Conservation (phyloP, 106 monocot species). For the Phalaenopsis equestris region DNA sequence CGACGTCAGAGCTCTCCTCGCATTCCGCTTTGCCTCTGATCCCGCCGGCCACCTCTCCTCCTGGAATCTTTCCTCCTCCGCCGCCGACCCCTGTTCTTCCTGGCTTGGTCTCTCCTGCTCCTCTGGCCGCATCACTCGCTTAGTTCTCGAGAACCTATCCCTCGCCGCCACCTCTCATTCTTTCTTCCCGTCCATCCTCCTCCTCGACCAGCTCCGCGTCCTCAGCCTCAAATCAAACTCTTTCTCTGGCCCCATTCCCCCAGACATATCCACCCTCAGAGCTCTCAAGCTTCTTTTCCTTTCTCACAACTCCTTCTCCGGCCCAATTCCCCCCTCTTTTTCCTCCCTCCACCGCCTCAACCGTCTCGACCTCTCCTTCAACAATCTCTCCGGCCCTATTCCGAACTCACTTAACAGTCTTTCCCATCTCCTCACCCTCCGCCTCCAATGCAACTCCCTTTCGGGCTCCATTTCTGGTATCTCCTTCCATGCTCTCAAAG, state of each 20-base stretch:
- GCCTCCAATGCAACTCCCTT: conserved; percentile 55
- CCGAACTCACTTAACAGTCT: conserved; percentile 27
- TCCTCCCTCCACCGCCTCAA: conserved; percentile 39
- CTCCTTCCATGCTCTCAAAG: conserved; percentile 42
- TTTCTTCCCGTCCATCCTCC: conserved; percentile 23
- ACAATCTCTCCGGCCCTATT: conserved; percentile 55
- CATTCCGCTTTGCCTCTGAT: conserved; percentile 29
- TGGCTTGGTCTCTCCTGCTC: conserved; percentile 70
- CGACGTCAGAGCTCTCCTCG: conserved; percentile 27
- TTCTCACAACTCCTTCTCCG: conserved; percentile 61
- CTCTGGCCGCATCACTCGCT: conserved; percentile 37
- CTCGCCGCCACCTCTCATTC: conserved; percentile 27
- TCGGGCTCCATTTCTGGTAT: conserved; percentile 52
- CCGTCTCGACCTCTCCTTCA: conserved; percentile 68
- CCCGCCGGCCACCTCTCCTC: conserved; percentile 11
- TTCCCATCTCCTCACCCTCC: conserved; percentile 59
- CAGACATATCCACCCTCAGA: conserved; percentile 18
- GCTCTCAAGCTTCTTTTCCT: conserved; percentile 26
- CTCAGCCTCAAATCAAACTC: conserved; percentile 71
- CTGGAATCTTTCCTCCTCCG: conserved; percentile 34
- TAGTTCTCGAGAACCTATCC: conserved; percentile 53
- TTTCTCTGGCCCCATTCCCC: conserved; percentile 47
- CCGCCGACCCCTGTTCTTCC: conserved; percentile 31
- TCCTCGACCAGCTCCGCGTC: conserved; percentile 44
- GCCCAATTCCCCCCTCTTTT: conserved; percentile 40